These are phyloP conservation scores for Ganoderma resinaceum DNA, from an alignment of 1,284 basidiomycete species.

Conservation along the genomic window DNA sequence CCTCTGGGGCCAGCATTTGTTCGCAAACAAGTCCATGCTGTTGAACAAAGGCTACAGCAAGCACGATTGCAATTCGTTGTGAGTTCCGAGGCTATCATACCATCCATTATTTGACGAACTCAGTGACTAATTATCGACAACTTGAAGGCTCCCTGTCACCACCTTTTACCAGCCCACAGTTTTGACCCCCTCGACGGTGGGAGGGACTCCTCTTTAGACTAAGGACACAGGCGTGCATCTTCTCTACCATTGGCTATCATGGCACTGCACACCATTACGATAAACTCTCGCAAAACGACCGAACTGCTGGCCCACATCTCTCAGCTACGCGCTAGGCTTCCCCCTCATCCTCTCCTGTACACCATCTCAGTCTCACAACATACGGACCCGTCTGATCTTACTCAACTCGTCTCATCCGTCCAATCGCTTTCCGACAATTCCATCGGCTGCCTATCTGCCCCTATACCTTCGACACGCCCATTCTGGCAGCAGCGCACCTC, in stretches of 20 bases:
- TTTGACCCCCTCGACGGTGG: no score
- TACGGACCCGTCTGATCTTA: constrained; percentile 47
- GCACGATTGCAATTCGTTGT: background rate
- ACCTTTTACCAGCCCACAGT: no score
- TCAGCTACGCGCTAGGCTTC: constrained; percentile 41
- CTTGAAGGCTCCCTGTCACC: no score
- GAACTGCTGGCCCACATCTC: constrained; percentile 46
- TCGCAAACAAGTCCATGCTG: background rate
- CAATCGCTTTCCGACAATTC: constrained; percentile 48
- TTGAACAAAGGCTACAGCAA: background rate
- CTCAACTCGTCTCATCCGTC: constrained; percentile 51
- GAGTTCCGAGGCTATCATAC: background rate
- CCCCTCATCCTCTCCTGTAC: constrained; percentile 49
- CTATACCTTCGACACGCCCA: constrained; percentile 40
- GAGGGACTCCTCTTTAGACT: background rate
- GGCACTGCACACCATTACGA: constrained; percentile 44
- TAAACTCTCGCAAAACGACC: constrained; percentile 47
- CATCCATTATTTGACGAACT: background rate
- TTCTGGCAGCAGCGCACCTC: constrained; percentile 41
- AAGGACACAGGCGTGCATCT: background rate
- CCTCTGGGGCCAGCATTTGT: background rate
- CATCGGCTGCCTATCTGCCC: constrained; percentile 66
- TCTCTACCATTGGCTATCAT: constrained; percentile 17
- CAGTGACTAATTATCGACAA: no score
- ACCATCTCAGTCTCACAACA: constrained; percentile 47